Evolutionary conservation across 2,329 filamentous ascomycete species (phyloP).

Genomic region (Conoideocrella luteorostrata): DNA sequence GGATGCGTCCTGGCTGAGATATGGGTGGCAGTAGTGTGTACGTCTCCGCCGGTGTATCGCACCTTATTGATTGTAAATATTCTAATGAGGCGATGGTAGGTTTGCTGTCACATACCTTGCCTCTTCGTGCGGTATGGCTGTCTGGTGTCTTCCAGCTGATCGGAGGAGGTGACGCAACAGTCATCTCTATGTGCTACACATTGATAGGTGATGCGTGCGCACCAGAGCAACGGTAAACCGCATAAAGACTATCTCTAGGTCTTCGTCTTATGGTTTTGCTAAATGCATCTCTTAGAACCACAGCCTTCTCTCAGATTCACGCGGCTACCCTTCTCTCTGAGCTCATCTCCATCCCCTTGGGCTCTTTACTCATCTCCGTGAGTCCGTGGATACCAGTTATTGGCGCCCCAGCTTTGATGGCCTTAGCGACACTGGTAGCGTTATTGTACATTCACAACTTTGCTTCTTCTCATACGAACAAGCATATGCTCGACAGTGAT

Average conservation of each 20-base stretch:
- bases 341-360: slow-evolving; percentile 12
- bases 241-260: too few relatives aligned
- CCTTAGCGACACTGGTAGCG: neutral
- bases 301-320: slow-evolving; percentile 13
- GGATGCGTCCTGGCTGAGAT: slow-evolving; percentile 11
- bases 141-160: slow-evolving; percentile 12
- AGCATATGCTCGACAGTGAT: neutral
- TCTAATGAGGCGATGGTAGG: neutral
- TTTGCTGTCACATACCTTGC: slow-evolving; percentile 11
- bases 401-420: neutral
- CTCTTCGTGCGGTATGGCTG: slow-evolving; percentile 12
- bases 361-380: slow-evolving; percentile 8
- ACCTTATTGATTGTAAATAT: neutral
- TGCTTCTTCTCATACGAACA: neutral
- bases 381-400: slow-evolving; percentile 14
- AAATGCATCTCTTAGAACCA: slow-evolving; percentile 10
- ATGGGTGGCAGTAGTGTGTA: slow-evolving; percentile 14
- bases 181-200: slow-evolving; percentile 8
- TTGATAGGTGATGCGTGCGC: slow-evolving; percentile 14
- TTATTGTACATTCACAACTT: neutral
- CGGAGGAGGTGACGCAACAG: slow-evolving; percentile 8
- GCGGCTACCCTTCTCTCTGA: slow-evolving; percentile 8
- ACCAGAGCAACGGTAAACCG: slow-evolving; percentile 9
- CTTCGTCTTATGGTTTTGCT: too few relatives aligned
- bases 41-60: neutral